These are phyloP conservation scores for Westerdykella aurantiaca DNA, from an alignment of 2,329 filamentous ascomycete genomes.

Conservation along the genomic window DNA sequence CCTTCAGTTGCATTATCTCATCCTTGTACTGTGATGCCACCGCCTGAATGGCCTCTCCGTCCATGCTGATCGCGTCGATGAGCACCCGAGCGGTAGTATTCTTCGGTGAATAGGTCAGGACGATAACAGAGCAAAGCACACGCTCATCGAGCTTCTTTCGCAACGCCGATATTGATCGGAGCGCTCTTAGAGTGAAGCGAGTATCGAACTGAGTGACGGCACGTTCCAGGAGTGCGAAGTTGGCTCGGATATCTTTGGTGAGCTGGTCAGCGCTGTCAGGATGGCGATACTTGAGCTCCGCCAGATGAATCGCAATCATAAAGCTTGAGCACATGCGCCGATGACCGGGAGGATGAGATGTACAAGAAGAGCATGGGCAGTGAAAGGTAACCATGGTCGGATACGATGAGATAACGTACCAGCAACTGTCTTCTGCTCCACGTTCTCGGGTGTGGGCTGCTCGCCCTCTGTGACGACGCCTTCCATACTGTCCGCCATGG, in stretches of 20 bases:
- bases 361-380: constrained; percentile 7
- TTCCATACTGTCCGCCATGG: constrained; percentile 50
- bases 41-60: constrained; percentile 58
- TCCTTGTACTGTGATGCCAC: constrained; percentile 53
- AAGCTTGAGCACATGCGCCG: constrained; percentile 26
- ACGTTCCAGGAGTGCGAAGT: constrained; percentile 85
- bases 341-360: constrained; percentile 6
- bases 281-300: constrained; percentile 23
- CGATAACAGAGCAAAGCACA: constrained; percentile 73
- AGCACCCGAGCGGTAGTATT: constrained; percentile 64
- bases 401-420: constrained; percentile 23
- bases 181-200: constrained; percentile 86
- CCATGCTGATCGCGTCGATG: constrained; percentile 62
- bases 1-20: constrained; percentile 58
- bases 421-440: constrained; percentile 36
- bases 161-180: constrained; percentile 91
- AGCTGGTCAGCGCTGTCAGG: constrained; percentile 28
- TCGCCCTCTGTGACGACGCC: constrained; percentile 40
- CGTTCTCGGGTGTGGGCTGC: constrained; percentile 38
- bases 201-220: constrained; percentile 91
- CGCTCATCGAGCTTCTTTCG: constrained; percentile 84
- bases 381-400: constrained; percentile 7
- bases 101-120: constrained; percentile 69
- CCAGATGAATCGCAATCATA: constrained; percentile 26
- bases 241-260: constrained; percentile 80